A percentile compares a stretch with the other conserved stretches of the same genome.
Evolutionary conservation across 2,329 filamentous ascomycete species (phyloP).

Genomic region (Zymoseptoria passerinii): DNA sequence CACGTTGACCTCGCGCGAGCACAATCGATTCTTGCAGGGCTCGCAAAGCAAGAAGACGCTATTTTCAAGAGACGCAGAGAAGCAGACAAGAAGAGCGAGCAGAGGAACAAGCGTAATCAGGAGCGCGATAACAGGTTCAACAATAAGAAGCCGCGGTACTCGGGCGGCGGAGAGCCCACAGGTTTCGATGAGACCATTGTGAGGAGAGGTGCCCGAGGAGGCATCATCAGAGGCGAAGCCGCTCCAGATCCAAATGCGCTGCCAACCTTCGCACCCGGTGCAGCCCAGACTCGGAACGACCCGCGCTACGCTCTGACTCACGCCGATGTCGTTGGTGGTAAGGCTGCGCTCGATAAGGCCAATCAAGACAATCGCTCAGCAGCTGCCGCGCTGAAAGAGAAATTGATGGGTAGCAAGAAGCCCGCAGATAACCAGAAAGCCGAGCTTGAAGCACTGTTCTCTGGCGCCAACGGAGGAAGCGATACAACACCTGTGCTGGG

Average conservation of each 20-base stretch:
- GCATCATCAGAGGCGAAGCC: conserved; percentile 26
- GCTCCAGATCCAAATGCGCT: conserved; percentile 36
- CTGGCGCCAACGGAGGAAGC: conserved; percentile 26
- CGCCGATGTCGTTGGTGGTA: conserved; percentile 62
- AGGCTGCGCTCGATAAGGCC: conserved; percentile 48
- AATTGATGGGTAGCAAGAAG: conserved; percentile 50
- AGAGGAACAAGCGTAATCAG: conserved; percentile 69
- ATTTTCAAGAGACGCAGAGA: conserved; percentile 88
- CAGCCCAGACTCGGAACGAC: conserved; percentile 44
- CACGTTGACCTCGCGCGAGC: conserved; percentile 79
- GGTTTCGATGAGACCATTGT: conserved; percentile 28
- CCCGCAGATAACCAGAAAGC: conserved; percentile 25
- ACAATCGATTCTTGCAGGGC: conserved; percentile 76
- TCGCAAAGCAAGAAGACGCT: conserved; percentile 85
- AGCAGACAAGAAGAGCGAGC: conserved; percentile 73
- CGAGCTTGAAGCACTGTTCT: conserved; percentile 23
- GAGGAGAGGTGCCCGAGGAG: conserved; percentile 27
- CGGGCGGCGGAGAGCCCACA: conserved; percentile 22
- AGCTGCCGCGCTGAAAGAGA: conserved; percentile 76
- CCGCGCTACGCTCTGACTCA: conserved; percentile 62
- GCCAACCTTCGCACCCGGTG: conserved; percentile 50
- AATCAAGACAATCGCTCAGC: conserved; percentile 88
- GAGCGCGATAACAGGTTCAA: conserved; percentile 54
- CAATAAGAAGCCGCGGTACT: conserved; percentile 25
- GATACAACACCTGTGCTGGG: conserved; percentile 47